Evolutionary conservation across 305 asterid genomes (phyloP), one percentile per base, ranked within the genome.

Genomic region (Coffea humblotiana): DNA sequence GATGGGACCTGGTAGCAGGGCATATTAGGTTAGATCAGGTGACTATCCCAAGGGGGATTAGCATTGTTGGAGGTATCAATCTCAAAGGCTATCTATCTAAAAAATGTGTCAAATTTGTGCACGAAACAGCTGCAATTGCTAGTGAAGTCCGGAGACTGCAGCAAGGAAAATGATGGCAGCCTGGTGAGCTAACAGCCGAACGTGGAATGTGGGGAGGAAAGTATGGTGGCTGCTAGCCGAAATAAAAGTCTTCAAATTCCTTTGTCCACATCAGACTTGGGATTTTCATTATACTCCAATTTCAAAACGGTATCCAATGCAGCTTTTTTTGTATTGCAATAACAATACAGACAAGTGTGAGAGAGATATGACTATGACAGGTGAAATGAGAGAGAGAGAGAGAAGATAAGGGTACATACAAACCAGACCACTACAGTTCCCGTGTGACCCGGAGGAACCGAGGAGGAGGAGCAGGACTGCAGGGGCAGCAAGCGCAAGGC

Each of bases 231-330:
- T 19, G 37, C 18, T 48, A 18, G 5, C 43, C 23, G 14, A 12
- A 7, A 47, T 3, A 32, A 45, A 71, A 45, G 72, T 43, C 40
- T 27, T 71, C 37, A 37, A 68, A 71, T 60, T 27, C 71, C 81
- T 27, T 72, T 56, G 71, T 78, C 82, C 25, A 71, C 58, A 27
- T 69, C 71, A 56, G 9, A 11, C 61, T 27, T 35, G 54, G n/a
- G 68, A 49, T 40, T 71, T 66, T 18, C 80, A 77, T 77, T 82
- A 80, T 80, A 76, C 72, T 78, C 71, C 80, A 37, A 84, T 75
- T 37, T 66, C 25, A 78, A 74, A 74, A 84, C 27, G 88, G 91
- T 43, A 88, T 88, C 92, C 92, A 23, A 88, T 88, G 92, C 90
- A 69, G 78, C 74, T 82, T 49, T 71, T 82, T 49, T 71, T 75